phyloP scores from a whole-genome alignment of 2,329 filamentous ascomycete species.

The Diplodia mutila region DNA sequence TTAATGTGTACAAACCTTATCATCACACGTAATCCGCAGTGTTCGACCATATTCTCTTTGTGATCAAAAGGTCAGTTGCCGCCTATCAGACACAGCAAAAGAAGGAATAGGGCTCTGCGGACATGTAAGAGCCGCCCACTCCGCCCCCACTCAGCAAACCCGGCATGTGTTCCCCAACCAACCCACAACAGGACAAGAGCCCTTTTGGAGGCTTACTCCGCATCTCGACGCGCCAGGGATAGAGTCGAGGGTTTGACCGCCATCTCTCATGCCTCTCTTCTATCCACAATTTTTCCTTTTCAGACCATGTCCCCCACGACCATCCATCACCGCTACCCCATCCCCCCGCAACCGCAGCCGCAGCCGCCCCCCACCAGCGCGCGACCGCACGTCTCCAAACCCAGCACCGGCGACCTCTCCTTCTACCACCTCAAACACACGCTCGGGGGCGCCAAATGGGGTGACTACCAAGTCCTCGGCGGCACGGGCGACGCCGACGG shows the following conservation, averaged over 20 bases:
- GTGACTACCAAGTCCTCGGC: no score
- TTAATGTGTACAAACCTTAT: neutral
- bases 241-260: neutral
- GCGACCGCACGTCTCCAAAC: neutral
- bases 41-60: neutral
- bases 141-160: neutral
- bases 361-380: no score
- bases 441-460: neutral
- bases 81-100: neutral
- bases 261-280: no score
- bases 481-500: no score
- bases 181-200: neutral
- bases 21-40: neutral
- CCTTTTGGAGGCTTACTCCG: neutral
- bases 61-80: neutral
- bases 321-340: neutral
- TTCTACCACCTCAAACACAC: neutral
- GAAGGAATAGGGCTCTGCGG: neutral
- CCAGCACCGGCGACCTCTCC: neutral
- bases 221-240: neutral
- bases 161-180: neutral
- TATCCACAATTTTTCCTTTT: no score
- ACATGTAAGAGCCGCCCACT: neutral
- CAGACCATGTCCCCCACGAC: neutral
- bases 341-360: neutral